These are phyloP conservation scores for Suhomyces chickasaworum DNA, from an alignment of 1,139 yeast genomes.

Conservation along the genomic window DNA sequence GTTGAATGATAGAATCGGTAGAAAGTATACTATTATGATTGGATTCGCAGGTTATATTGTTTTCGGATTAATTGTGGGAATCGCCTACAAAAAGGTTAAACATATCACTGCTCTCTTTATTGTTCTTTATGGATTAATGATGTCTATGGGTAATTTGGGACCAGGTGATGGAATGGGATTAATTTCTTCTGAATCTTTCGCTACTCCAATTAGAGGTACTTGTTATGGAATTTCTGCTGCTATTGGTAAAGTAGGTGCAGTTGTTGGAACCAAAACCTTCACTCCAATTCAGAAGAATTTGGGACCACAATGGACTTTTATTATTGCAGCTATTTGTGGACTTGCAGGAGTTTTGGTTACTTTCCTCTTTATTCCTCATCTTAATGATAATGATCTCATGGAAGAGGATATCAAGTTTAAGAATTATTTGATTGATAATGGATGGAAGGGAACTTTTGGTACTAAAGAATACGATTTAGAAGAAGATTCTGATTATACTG, in stretches of 20 bases:
- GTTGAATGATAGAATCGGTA: conserved; percentile 54
- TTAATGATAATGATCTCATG: conserved; percentile 65
- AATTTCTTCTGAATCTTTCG: conserved; percentile 65
- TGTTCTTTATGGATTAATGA: conserved; percentile 60
- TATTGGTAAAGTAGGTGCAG: conserved; percentile 54
- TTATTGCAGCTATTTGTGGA: conserved; percentile 72
- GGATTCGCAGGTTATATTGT: conserved; percentile 61
- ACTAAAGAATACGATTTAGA: conserved; percentile 27
- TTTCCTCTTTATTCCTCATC: conserved; percentile 65
- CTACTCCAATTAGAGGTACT: conserved; percentile 77
- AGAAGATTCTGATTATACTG: conserved; percentile 10
- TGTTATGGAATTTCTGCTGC: conserved; percentile 52
- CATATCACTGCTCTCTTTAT: conserved; percentile 57
- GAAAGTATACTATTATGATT: conserved; percentile 58
- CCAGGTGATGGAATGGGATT: conserved; percentile 79
- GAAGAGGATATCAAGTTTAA: conserved; percentile 65
- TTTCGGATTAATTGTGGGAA: conserved; percentile 62
- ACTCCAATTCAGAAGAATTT: conserved; percentile 41
- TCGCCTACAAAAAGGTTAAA: conserved; percentile 49
- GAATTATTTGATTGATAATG: conserved; percentile 60
- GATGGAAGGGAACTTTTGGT: conserved; percentile 69
- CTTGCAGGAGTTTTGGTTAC: conserved; percentile 65
- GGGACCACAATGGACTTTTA: conserved; percentile 38
- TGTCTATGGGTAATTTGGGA: conserved; percentile 67
- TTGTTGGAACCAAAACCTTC: conserved; percentile 48